A percentile compares a stretch with the other conserved stretches of the same genome.
phyloP scores from a whole-genome alignment of 768 basidiomycete species.

The Phanerochaete sordida region DNA sequence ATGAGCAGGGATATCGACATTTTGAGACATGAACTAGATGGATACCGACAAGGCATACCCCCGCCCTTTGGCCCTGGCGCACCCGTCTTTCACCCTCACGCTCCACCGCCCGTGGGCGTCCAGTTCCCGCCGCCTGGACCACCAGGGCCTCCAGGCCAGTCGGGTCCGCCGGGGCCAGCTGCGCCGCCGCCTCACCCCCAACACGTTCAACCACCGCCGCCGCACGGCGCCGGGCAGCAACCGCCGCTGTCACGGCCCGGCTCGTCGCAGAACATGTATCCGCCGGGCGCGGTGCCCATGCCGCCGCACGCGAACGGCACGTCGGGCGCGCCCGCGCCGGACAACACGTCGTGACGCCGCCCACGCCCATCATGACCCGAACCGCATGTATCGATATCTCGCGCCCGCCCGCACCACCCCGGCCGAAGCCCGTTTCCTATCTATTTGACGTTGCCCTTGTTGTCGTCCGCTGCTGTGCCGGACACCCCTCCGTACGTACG shows the following conservation, averaged over 20 bases:
- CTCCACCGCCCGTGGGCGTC: conserved; percentile 25
- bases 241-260: conserved; percentile 50
- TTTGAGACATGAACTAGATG: conserved; percentile 71
- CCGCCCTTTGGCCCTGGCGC: conserved; percentile 42
- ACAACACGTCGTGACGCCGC: conserved; percentile 16
- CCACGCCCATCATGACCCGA: conserved; percentile 10
- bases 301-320: conserved; percentile 26
- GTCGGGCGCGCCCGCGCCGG: conserved; percentile 15
- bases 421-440: not conserved
- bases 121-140: conserved; percentile 25
- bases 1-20: conserved; percentile 78
- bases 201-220: conserved; percentile 31
- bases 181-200: conserved; percentile 37
- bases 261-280: conserved; percentile 58
- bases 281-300: conserved; percentile 37
- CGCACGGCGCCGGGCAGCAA: conserved; percentile 29
- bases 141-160: conserved; percentile 21
- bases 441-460: not conserved
- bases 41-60: conserved; percentile 51
- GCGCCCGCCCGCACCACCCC: not conserved
- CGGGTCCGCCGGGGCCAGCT: conserved; percentile 43
- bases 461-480: not conserved
- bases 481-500: not conserved
- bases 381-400: conserved; percentile 18
- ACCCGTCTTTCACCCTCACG: conserved; percentile 51